Evolutionary conservation across 331 rosid species (phyloP).

Genomic region (Saraca asoca): DNA sequence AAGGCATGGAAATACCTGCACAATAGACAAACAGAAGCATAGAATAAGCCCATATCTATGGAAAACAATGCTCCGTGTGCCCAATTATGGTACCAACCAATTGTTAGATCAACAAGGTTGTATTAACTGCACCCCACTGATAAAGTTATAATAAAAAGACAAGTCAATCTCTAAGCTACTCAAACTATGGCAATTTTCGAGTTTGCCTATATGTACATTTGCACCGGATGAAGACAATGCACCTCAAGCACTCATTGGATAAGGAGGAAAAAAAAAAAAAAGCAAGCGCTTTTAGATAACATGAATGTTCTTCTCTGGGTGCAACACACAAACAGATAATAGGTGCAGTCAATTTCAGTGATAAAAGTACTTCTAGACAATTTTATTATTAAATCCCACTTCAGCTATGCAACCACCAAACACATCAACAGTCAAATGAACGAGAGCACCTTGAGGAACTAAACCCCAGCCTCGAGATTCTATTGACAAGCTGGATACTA

Average conservation of each 20-base stretch:
- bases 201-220: background rate
- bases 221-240: background rate
- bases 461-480: constrained; percentile 71
- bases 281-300: constrained; percentile 1
- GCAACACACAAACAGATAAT: constrained; percentile 5
- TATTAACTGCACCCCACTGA: too few relatives aligned
- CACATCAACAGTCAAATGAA: constrained; percentile 2
- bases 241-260: background rate
- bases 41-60: background rate
- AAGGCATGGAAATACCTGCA: constrained; percentile 81
- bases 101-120: background rate
- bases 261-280: background rate
- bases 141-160: background rate
- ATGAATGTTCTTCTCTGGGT: background rate
- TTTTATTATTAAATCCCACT: background rate
- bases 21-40: constrained; percentile 4
- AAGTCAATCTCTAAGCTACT: background rate
- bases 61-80: background rate
- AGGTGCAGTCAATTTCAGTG: background rate
- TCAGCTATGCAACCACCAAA: constrained; percentile 6
- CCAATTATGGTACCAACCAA: background rate
- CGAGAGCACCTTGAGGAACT: constrained; percentile 81
- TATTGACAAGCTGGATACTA: constrained; percentile 68
- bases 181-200: background rate
- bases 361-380: background rate